Base-by-base conservation (phyloP, 1,284 basidiomycete species). In the Microstroma glucosiphilum region DNA sequence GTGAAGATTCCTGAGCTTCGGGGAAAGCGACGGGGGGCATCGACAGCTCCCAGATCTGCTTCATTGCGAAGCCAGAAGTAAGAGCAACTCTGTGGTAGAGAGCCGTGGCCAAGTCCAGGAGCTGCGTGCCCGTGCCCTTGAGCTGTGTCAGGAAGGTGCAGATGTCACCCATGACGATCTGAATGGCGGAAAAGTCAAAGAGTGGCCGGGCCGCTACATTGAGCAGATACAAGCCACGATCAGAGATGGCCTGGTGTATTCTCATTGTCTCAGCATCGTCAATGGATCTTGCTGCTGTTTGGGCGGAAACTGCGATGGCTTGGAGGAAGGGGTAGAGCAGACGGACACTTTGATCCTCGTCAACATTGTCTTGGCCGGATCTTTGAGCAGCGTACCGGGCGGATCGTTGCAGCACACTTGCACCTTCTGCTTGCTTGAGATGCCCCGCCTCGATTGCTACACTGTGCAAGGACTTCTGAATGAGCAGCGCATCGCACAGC, bases 1-100 rank as follows among this genome's bases (percentile, higher is more conserved):
- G 82, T 66, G 81, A 82, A 65, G 82, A 81, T 13, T 17, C 21
- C 6, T 15, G 21, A 23, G 51, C 51, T 26, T 54, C 51, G 2
- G 21, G 6, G 13, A 54, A 54, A 13, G 51, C 15, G 13, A 54
- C 7, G 19, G 51, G 2, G 21, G 55, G 9, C 58, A 66, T 49
- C 40, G 60, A 68, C 12, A 73, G 59, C 7, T 60, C 58, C 73
- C 73, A 75, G 41, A 75, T 70, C 0, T 63, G 42, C 25, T 67
- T 56, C 49, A 75, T 63, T 7, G 72, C 73, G 6, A 69, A 60
- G 25, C 72, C 73, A 0, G 65, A 61, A 8, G 64, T 66, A 26
- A 75, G 60, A 12, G 61, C 57, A 19, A 74, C 53, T 37, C 69
- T 64, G 55, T 68, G 62, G 6, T 64, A 67, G 3, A 73, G 67